Percentiles rank a stretch among this genome's conserved stretches.
Conservation (phyloP, 371 early-diverging fungal species). For the Nematocida sp. region DNA sequence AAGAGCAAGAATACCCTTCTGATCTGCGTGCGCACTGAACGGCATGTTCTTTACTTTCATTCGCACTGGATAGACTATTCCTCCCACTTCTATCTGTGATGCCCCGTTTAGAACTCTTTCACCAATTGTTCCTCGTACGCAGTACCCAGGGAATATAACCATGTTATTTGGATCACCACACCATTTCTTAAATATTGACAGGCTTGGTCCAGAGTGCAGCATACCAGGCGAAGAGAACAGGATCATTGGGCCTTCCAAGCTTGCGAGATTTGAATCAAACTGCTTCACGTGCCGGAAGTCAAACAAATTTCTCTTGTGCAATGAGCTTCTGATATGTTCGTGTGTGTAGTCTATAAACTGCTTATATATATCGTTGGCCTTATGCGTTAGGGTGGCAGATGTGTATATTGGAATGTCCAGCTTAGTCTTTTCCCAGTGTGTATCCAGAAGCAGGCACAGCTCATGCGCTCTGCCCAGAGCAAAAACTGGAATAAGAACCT, state of each 20-base stretch:
- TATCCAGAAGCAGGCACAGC: conserved; percentile 83
- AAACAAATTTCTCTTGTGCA: conserved; percentile 78
- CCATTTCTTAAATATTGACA: conserved; percentile 80
- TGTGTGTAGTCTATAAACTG: conserved; percentile 89
- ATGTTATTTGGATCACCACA: conserved; percentile 81
- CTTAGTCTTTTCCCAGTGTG: conserved; percentile 87
- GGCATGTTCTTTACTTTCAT: conserved; percentile 93
- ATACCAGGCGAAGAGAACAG: conserved; percentile 88
- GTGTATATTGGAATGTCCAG: conserved; percentile 82
- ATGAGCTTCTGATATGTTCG: conserved; percentile 80
- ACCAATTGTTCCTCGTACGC: conserved; percentile 87
- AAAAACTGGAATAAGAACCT: conserved; percentile 88
- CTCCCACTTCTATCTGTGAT: conserved; percentile 81
- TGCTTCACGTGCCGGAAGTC: conserved; percentile 84
- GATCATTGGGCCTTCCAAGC: conserved; percentile 80
- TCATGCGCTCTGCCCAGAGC: conserved; percentile 91
- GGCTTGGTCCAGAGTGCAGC: conserved; percentile 75
- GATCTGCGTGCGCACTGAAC: conserved; percentile 98
- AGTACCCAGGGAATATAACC: conserved; percentile 78
- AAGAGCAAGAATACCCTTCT: conserved; percentile 89
- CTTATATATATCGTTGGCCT: conserved; percentile 85
- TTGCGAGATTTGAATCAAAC: conserved; percentile 74
- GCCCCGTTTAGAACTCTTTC: conserved; percentile 91
- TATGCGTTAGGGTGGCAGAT: conserved; percentile 83
- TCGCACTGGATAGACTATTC: conserved; percentile 80